Percentiles rank a stretch among this genome's conserved stretches.
Conservation (phyloP, 2,329 filamentous ascomycete species). For the Dactylellina leptospora region DNA sequence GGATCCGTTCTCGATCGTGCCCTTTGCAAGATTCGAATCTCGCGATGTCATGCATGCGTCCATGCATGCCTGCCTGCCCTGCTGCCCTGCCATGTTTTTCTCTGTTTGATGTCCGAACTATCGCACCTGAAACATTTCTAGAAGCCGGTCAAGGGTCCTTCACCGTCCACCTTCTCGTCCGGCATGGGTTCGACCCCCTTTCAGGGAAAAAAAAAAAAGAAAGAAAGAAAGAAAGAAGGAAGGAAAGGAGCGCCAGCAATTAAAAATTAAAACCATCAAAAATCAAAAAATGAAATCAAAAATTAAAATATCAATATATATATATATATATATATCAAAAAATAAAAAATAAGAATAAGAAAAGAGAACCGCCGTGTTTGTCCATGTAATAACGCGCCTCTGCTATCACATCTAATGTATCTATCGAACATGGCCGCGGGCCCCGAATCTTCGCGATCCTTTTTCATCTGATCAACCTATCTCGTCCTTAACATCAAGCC, state of each 20-base stretch:
- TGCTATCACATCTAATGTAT: too few species aligned
- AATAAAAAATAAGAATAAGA: too few species aligned
- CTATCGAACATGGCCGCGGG: too few species aligned
- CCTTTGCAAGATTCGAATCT: background rate
- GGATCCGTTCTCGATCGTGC: background rate
- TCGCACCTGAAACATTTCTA: constrained; percentile 49
- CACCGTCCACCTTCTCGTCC: constrained; percentile 30
- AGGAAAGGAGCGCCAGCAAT: background rate
- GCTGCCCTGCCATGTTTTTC: constrained; percentile 4
- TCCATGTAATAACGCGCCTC: too few species aligned
- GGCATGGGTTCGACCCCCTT: background rate
- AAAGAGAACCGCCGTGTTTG: too few species aligned
- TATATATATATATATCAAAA: too few species aligned
- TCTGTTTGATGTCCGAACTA: constrained; percentile 18
- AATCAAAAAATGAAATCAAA: too few species aligned
- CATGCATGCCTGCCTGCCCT: background rate
- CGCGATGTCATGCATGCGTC: background rate
- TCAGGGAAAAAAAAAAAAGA: background rate
- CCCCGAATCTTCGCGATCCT: too few species aligned
- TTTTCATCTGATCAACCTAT: too few species aligned
- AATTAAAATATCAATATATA: too few species aligned
- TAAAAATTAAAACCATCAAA: too few species aligned
- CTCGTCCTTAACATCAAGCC: too few species aligned
- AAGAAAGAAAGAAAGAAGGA: background rate
- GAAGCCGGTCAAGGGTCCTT: constrained; percentile 35